Evolutionary conservation across 1,139 yeast species (phyloP).

Genomic region (Hansenula sp.): DNA sequence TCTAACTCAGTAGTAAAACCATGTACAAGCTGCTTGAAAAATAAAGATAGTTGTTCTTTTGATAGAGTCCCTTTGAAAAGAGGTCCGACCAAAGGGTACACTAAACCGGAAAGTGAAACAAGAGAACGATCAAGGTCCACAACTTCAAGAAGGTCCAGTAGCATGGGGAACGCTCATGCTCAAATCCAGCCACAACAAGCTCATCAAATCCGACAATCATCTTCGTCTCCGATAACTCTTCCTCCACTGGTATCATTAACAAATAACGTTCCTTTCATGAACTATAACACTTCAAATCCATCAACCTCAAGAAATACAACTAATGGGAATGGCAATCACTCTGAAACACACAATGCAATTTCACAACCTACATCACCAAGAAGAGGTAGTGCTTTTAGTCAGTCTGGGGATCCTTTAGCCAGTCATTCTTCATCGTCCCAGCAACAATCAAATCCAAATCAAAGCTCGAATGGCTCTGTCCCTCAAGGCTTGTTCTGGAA

Average conservation of each 20-base stretch:
- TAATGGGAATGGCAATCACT: not conserved
- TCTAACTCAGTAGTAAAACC: conserved; percentile 42
- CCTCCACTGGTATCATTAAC: conserved; percentile 21
- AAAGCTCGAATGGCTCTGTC: conserved; percentile 5
- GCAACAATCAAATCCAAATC: conserved; percentile 1
- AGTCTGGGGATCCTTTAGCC: not conserved
- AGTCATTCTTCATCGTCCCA: conserved; percentile 2
- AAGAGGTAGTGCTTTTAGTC: not conserved
- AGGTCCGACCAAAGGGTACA: conserved; percentile 74
- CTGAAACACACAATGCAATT: not conserved
- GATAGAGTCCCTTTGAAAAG: conserved; percentile 69
- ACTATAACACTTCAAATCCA: conserved; percentile 5
- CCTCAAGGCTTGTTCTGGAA: conserved; percentile 36
- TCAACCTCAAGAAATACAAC: conserved; percentile 2
- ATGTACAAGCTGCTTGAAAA: conserved; percentile 56
- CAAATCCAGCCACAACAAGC: conserved; percentile 7
- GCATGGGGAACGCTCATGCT: conserved; percentile 3
- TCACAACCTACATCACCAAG: conserved; percentile 2
- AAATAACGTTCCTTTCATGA: conserved; percentile 5
- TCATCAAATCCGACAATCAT: conserved; percentile 1
- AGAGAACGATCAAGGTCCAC: conserved; percentile 7
- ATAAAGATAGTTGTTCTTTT: conserved; percentile 54
- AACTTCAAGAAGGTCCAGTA: conserved; percentile 10
- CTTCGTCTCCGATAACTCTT: conserved; percentile 10
- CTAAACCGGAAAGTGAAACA: conserved; percentile 14